Base-by-base conservation (phyloP, 495 filamentous ascomycete species). In the Hypoxylon lienhwacheense region DNA sequence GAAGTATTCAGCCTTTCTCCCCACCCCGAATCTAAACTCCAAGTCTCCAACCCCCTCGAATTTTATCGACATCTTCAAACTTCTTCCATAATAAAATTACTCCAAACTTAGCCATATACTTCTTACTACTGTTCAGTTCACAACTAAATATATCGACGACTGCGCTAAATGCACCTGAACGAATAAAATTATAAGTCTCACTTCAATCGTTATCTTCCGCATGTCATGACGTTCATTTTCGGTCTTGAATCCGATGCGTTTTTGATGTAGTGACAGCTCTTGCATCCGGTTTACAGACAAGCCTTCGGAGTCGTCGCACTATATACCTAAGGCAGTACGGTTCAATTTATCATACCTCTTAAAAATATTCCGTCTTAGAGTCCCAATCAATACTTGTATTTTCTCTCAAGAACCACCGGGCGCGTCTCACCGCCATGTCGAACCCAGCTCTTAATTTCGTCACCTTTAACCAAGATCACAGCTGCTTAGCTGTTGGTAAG, bases 401-500 rank as follows among this genome's bases (percentile, higher is more conserved):
- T 34, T 19, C 16, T 14, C 8, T 35, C 15, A 39, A 28, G 16
- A 37, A 43, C 20, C 11, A 24, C 31, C 25, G 32, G 14, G n/a
- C 19, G 16, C 14, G 6, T 28, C 41, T 49, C 34, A n/a, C 51
- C 59, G 53, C 40, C 52, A 79, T 77, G 75, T 64, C 75, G 52
- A 68, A 55, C 55, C 70, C 85, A 72, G 78, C 84, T 2, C 92
- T 98, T 80, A 98, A 97, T 69, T 98, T 92, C 68, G 89, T 98
- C 64, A 97, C 91, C 12, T 98, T 97, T 73, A 98, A 98, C 73
- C 93, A 98, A 75, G 93, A 98, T 79, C 88, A 95, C 78, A 95
- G 89, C 79, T 90, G 90, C 68, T 77, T 98, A 53, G 93, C 91
- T 74, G 90, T 96, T 57, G 92, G 90, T 89, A 75, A 58, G 85